Percentiles rank a stretch among this genome's conserved stretches.
These are phyloP conservation scores for Stachybotrys elegans DNA, from an alignment of 2,329 filamentous ascomycete genomes.

Conservation along the genomic window DNA sequence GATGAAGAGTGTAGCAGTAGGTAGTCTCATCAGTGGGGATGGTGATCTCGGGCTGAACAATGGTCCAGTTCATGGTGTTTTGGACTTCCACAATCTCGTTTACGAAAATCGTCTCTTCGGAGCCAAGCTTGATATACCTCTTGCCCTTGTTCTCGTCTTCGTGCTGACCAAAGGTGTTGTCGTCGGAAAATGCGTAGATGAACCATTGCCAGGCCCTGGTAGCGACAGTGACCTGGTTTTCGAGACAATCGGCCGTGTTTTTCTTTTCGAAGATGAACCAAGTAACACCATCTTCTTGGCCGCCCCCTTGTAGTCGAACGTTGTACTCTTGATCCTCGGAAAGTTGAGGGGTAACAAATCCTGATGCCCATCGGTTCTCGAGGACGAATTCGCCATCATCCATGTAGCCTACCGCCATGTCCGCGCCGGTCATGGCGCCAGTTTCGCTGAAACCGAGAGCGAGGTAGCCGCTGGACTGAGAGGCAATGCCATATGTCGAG, in stretches of 20 bases:
- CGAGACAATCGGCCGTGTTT: constrained; percentile 2
- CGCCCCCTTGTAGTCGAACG: constrained; percentile 3
- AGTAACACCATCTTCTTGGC: constrained; percentile 5
- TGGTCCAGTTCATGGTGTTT: constrained; percentile 4
- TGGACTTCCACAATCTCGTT: constrained; percentile 1
- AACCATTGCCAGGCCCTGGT: constrained; percentile 5
- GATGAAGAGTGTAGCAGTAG: constrained; percentile 4
- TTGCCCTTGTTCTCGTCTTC: constrained; percentile 4
- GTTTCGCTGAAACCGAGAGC: constrained; percentile 6
- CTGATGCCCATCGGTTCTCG: constrained; percentile 1
- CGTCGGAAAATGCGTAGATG: constrained; percentile 5
- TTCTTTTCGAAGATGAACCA: constrained; percentile 5
- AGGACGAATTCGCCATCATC: constrained; percentile 3
- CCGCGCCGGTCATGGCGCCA: constrained; percentile 5
- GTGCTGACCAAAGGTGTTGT: constrained; percentile 6
- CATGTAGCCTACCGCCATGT: constrained; percentile 4
- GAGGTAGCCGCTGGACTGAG: constrained; percentile 4
- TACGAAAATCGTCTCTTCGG: constrained; percentile 2
- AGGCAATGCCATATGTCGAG: constrained; percentile 5
- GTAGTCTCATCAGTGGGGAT: constrained; percentile 4
- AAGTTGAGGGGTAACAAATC: constrained; percentile 3
- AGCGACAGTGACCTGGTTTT: constrained; percentile 4
- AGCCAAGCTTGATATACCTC: constrained; percentile 4
- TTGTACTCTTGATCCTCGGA: constrained; percentile 4
- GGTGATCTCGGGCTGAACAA: constrained; percentile 1